A percentile compares a stretch with the other conserved stretches of the same genome.
These are phyloP conservation scores for Jatropha multifida DNA, from an alignment of 441 rosid genomes.

Conservation along the genomic window DNA sequence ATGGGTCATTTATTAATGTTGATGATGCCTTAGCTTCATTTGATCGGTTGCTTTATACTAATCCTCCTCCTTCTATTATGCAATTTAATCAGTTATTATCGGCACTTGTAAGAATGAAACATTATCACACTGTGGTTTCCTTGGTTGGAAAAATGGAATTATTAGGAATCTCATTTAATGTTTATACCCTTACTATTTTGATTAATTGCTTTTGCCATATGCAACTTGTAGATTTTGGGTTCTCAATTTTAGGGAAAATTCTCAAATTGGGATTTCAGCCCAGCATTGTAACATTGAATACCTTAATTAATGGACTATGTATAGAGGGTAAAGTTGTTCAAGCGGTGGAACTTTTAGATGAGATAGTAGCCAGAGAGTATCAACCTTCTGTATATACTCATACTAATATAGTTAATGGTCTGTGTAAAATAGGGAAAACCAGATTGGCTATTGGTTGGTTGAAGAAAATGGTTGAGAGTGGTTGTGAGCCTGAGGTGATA, in stretches of 20 bases:
- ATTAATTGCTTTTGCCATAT: slow-evolving; percentile 32
- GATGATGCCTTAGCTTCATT: slow-evolving; percentile 18
- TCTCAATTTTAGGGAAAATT: slow-evolving; percentile 30
- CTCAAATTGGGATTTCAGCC: slow-evolving; percentile 23
- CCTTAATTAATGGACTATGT: slow-evolving; percentile 31
- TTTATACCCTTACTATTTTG: slow-evolving; percentile 20
- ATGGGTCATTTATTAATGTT: slow-evolving; percentile 1
- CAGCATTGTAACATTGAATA: slow-evolving; percentile 25
- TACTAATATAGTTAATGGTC: slow-evolving; percentile 15
- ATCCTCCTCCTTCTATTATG: not conserved
- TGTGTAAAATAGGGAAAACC: slow-evolving; percentile 15
- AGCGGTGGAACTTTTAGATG: slow-evolving; percentile 19
- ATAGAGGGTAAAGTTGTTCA: slow-evolving; percentile 6
- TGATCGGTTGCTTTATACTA: not conserved
- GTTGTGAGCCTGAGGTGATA: slow-evolving; percentile 17
- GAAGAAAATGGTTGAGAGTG: slow-evolving; percentile 17
- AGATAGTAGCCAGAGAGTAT: slow-evolving; percentile 5
- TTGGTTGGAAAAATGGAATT: not conserved
- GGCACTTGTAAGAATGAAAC: slow-evolving; percentile 6
- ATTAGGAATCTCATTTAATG: not conserved
- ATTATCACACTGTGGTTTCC: not conserved
- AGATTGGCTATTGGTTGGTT: slow-evolving; percentile 10
- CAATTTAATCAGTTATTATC: slow-evolving; percentile 7
- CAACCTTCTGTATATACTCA: slow-evolving; percentile 13
- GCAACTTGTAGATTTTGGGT: slow-evolving; percentile 17